A percentile compares a stretch with the other conserved stretches of the same genome.
Evolutionary conservation across 2,329 filamentous ascomycete species (phyloP).

Genomic region (Penicillium sp.): DNA sequence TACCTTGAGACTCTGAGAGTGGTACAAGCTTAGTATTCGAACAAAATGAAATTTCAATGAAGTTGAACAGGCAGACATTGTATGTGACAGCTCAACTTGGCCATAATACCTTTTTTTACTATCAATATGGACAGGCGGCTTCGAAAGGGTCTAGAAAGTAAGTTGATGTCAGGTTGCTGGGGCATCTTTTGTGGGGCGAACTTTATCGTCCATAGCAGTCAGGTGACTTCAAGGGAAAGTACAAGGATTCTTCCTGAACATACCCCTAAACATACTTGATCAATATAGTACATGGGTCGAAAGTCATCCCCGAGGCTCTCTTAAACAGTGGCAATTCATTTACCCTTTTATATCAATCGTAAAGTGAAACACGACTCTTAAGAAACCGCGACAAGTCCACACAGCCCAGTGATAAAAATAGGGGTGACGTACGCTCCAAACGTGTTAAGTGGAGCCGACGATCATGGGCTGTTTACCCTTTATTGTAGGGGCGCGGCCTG

Average conservation of each 20-base stretch:
- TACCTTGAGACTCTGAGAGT: no score
- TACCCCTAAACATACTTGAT: no score
- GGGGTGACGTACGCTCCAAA: slow-evolving; percentile 64
- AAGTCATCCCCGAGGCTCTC: no score
- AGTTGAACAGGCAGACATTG: not conserved
- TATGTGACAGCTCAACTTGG: no score
- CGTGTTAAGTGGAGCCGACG: slow-evolving; percentile 64
- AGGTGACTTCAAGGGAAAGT: not conserved
- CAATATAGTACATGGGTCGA: no score
- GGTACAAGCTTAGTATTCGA: no score
- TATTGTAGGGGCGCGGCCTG: not conserved
- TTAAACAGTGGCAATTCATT: no score
- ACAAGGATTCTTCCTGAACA: no score
- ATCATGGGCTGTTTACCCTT: slow-evolving; percentile 16
- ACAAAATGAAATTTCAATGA: not conserved
- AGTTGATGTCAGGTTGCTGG: not conserved
- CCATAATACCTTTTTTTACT: no score
- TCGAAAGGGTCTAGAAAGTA: not conserved
- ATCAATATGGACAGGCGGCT: not conserved
- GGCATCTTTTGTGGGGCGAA: not conserved
- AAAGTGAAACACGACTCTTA: no score
- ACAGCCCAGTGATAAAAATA: slow-evolving; percentile 21
- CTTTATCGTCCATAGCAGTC: not conserved
- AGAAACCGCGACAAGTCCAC: not conserved
- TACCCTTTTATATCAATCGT: no score